Conservation (phyloP, 805 yeast genomes). For the Starmerella kuoi region DNA sequence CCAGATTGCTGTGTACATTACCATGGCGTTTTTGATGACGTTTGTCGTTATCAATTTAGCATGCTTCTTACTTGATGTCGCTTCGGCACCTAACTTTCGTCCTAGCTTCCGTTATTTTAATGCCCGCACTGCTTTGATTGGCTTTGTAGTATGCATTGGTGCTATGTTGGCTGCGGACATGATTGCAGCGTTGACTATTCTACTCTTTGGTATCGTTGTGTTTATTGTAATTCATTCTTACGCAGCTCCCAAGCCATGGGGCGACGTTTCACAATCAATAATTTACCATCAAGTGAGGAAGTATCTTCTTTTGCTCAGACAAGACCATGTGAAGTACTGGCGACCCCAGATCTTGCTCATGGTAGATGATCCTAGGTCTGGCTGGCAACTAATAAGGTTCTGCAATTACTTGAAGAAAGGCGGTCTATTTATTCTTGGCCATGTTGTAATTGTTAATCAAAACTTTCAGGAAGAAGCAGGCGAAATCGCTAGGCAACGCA, state of each 20-base stretch:
- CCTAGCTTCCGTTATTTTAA: conserved; percentile 88
- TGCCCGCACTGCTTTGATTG: conserved; percentile 66
- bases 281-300: conserved; percentile 95
- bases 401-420: conserved; percentile 94
- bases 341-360: conserved; percentile 84
- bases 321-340: conserved; percentile 96
- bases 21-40: conserved; percentile 96
- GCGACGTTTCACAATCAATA: conserved; percentile 90
- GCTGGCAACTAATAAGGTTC: conserved; percentile 83
- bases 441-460: conserved; percentile 52
- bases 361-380: conserved; percentile 82
- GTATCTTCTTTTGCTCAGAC: conserved; percentile 65
- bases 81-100: conserved; percentile 96
- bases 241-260: conserved; percentile 95
- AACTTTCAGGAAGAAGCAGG: conserved; percentile 50
- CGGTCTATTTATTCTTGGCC: conserved; percentile 84
- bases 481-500: conserved; percentile 59
- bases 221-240: conserved; percentile 74
- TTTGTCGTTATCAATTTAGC: conserved; percentile 90
- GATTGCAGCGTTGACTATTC: conserved; percentile 65
- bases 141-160: conserved; percentile 52
- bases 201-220: conserved; percentile 50
- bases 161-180: conserved; percentile 97
- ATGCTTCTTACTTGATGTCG: conserved; percentile 72
- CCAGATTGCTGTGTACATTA: conserved; percentile 85